A percentile compares a stretch with the other conserved stretches of the same genome.
phyloP scores from a whole-genome alignment of 192 early-diverging fungal genomes.

The Umbelopsis sp. region DNA sequence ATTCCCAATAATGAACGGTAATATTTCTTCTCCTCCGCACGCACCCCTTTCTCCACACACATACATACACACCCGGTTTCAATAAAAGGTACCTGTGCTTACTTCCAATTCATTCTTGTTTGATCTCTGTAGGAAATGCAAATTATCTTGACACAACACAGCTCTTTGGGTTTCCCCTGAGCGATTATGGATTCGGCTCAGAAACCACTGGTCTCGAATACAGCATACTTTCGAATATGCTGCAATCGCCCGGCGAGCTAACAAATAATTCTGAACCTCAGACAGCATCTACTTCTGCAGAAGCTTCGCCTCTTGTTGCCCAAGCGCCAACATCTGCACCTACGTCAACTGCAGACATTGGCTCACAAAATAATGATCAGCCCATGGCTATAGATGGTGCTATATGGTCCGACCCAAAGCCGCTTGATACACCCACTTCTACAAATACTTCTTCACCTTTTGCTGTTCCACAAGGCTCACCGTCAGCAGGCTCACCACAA shows the following conservation, averaged over 20 bases:
- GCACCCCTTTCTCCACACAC: not conserved
- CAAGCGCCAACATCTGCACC: not conserved
- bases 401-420: conserved; percentile 1
- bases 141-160: conserved; percentile 31
- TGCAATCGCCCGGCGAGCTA: conserved; percentile 53
- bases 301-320: not conserved
- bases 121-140: conserved; percentile 19
- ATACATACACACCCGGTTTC: not conserved
- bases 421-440: not conserved
- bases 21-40: not conserved
- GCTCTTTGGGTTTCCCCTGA: conserved; percentile 42
- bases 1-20: conserved; percentile 22
- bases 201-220: conserved; percentile 89
- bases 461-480: conserved; percentile 11
- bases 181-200: conserved; percentile 78
- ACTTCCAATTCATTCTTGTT: not conserved
- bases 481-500: conserved; percentile 9
- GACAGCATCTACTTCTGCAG: not conserved
- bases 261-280: not conserved
- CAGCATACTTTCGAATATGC: conserved; percentile 87
- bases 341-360: not conserved
- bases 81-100: too few species aligned
- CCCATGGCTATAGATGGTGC: conserved; percentile 5
- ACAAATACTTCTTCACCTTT: conserved; percentile 9
- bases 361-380: not conserved